Conservation (phyloP, 2,329 filamentous ascomycete species). For the Leptoxyphium fumago region DNA sequence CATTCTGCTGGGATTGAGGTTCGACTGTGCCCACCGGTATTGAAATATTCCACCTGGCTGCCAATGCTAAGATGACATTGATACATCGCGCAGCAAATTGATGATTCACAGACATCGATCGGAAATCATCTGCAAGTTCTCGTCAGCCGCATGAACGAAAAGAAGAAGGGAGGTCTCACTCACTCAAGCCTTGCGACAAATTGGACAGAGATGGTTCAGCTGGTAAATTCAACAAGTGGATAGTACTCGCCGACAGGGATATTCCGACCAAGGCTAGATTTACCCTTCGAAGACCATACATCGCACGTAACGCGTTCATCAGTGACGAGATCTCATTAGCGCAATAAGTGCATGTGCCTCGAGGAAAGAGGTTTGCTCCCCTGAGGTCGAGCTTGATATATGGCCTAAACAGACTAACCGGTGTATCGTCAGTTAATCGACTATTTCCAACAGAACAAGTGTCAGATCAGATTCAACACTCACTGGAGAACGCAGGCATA, state of each 20-base stretch:
- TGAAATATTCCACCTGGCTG: conserved; percentile 29
- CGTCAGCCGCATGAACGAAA: background rate
- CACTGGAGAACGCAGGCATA: conserved; percentile 39
- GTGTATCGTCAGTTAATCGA: conserved; percentile 42
- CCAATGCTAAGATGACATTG: conserved; percentile 27
- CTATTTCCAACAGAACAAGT: conserved; percentile 3
- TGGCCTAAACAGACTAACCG: conserved; percentile 57
- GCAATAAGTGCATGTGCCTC: conserved; percentile 46
- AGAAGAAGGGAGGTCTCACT: background rate
- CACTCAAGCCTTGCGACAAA: conserved; percentile 26
- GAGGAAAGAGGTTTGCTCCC: conserved; percentile 47
- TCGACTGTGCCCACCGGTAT: conserved; percentile 24
- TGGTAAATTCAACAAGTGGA: conserved; percentile 31
- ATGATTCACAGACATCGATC: conserved; percentile 29
- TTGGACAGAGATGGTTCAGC: conserved; percentile 22
- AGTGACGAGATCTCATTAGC: conserved; percentile 31
- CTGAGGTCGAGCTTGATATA: conserved; percentile 47
- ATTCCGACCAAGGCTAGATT: conserved; percentile 25
- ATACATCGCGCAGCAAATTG: conserved; percentile 28
- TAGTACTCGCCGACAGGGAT: conserved; percentile 27
- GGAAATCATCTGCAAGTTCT: conserved; percentile 18
- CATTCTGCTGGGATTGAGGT: conserved; percentile 14
- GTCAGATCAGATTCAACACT: conserved; percentile 24
- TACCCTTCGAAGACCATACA: conserved; percentile 29
- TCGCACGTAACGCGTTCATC: conserved; percentile 26